Evolutionary conservation across 2,329 filamentous ascomycete genomes (phyloP).

Genomic region (Alternaria arborescens): DNA sequence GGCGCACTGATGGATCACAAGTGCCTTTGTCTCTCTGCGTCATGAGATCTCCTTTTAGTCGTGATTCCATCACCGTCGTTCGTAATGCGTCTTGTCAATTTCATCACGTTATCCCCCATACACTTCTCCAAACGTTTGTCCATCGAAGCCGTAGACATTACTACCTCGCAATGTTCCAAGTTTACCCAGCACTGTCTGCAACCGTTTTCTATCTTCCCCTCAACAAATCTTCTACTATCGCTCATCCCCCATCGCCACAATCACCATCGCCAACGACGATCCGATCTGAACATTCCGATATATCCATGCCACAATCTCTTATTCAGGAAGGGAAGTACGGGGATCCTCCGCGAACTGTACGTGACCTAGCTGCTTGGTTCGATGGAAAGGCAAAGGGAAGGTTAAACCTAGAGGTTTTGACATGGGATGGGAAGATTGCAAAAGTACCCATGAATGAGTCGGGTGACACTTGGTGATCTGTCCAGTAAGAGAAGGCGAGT

Average conservation of each 20-base stretch:
- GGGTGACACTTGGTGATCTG: background rate
- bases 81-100: no score
- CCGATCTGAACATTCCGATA: background rate
- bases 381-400: background rate
- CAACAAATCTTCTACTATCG: background rate
- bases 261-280: no score
- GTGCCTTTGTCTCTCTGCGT: background rate
- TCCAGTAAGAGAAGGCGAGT: no score
- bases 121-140: background rate
- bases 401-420: background rate
- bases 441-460: background rate
- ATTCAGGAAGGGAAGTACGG: fast-evolving
- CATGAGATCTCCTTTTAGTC: no score
- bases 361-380: background rate
- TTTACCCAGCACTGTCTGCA: background rate
- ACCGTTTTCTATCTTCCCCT: fast-evolving
- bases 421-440: background rate
- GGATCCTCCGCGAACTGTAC: background rate
- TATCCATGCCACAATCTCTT: background rate
- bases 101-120: no score
- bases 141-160: background rate
- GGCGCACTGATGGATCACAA: fast-evolving
- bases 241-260: background rate
- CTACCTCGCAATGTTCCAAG: background rate
- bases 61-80: no score